Base-by-base conservation (phyloP, 2,329 filamentous ascomycete species). In the Lasiodiplodia hormozganensis region DNA sequence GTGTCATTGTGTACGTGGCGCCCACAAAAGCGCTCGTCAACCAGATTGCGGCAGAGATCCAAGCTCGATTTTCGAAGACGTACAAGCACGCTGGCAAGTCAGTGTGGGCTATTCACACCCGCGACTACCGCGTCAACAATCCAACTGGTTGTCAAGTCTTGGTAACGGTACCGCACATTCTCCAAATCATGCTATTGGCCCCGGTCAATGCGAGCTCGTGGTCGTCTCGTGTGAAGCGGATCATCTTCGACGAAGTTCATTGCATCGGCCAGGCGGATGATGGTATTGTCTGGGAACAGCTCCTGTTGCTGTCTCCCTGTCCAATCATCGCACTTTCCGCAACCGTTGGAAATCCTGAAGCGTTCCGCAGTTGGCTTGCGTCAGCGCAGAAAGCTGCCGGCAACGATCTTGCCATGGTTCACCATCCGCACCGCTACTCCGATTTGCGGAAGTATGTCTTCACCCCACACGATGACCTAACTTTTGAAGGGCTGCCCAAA, bases 161-260 rank as follows among this genome's bases (percentile, higher is more conserved):
- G 14, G 90, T 94, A 12, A 94, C 91, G 0, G 91, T 94, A 0
- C 92, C 92, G 0, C 89, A 93, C 74, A 89, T 95, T 49, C 81
- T 95, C 2, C 91, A 94, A 73, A 93, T 92, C 66, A 92, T 95
- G 90, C 82, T 94, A 1, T 80, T 91, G 62, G 84, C 87, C 0
- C 88, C 90, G 0, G 81, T 83, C 0, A 91, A 93, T 72, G 89
- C 90, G 3, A 86, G 85, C n/a, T 81, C 82, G 2, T 95, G 91
- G 91, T 86, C 90, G 0, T 83, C 84, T 3, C 82, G 89, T 65
- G 85, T 94, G 16, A 91, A 88, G 73, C 85, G 90, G 60, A 93
- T 94, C 74, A 93, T 94, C 62, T 94, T 94, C 69, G 92, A 95
- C 74, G 92, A 95, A 79, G 89, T 94, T 2, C 92, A 95, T 76